These are phyloP conservation scores for Penicillium bovifimosum DNA, from an alignment of 495 filamentous ascomycete species.

Conservation along the genomic window DNA sequence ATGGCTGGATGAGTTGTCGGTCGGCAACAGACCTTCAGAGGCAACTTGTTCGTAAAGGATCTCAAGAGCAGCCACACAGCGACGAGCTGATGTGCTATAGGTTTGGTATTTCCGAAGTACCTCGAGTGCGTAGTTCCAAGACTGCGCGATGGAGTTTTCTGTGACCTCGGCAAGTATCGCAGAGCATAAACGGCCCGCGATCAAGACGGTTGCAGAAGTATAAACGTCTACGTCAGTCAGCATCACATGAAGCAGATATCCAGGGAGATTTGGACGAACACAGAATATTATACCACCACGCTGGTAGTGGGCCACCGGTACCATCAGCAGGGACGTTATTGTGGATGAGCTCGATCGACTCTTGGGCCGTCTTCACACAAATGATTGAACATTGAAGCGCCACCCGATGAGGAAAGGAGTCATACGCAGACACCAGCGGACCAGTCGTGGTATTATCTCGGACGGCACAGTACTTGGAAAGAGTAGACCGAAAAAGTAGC, in stretches of 20 bases:
- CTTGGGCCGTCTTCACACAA: constrained; percentile 34
- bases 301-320: constrained; percentile 32
- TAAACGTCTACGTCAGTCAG: constrained; percentile 25
- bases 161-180: constrained; percentile 27
- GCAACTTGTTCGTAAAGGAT: constrained; percentile 35
- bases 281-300: constrained; percentile 41
- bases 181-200: constrained; percentile 31
- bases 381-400: constrained; percentile 36
- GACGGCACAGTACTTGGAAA: constrained; percentile 33
- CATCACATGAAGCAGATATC: background rate
- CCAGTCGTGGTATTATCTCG: constrained; percentile 21
- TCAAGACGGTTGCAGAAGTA: constrained; percentile 36
- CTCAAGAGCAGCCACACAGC: constrained; percentile 36
- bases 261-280: constrained; percentile 16
- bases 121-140: constrained; percentile 31
- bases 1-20: background rate
- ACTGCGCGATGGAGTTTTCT: constrained; percentile 21
- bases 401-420: constrained; percentile 35
- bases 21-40: constrained; percentile 12
- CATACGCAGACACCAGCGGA: constrained; percentile 22
- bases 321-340: constrained; percentile 30
- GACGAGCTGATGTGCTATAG: constrained; percentile 31
- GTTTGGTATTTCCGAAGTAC: constrained; percentile 33
- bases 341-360: constrained; percentile 32
- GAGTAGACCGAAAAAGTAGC: constrained; percentile 32